phyloP scores from a whole-genome alignment of 2,329 filamentous ascomycete species.

The Zasmidium cellare region DNA sequence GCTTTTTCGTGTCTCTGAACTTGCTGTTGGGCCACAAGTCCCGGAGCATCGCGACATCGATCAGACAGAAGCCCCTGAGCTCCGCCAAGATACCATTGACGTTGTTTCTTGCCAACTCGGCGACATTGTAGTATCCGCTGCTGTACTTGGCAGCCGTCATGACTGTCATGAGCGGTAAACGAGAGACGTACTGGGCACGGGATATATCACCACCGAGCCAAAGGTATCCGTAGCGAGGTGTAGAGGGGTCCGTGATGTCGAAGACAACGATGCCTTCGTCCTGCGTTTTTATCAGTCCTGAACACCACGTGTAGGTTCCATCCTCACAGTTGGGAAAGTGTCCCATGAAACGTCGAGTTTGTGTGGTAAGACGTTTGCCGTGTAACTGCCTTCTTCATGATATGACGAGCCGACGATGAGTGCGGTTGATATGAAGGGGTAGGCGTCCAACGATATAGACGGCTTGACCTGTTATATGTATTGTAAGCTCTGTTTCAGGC shows the following conservation, averaged over 20 bases:
- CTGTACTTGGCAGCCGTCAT: neutral
- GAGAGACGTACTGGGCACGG: neutral
- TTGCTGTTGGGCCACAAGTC: neutral
- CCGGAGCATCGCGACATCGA: neutral
- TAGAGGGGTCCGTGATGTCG: neutral
- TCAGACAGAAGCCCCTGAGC: neutral
- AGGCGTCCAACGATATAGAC: neutral
- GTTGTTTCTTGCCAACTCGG: neutral
- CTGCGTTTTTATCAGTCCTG: neutral
- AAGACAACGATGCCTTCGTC: neutral
- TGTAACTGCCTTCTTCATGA: neutral
- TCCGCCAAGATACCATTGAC: neutral
- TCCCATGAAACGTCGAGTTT: neutral
- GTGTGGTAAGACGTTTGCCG: neutral
- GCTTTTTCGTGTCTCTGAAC: neutral
- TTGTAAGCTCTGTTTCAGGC: neutral
- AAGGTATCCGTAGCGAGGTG: neutral
- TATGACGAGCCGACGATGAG: neutral
- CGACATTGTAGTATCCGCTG: neutral
- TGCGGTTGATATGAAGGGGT: neutral
- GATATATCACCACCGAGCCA: neutral
- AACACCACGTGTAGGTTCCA: no score
- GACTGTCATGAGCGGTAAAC: neutral
- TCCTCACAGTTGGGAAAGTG: neutral
- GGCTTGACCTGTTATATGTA: neutral